Conservation (phyloP, 202 grass and related monocot species). For the Brachypodium distachyon region DNA sequence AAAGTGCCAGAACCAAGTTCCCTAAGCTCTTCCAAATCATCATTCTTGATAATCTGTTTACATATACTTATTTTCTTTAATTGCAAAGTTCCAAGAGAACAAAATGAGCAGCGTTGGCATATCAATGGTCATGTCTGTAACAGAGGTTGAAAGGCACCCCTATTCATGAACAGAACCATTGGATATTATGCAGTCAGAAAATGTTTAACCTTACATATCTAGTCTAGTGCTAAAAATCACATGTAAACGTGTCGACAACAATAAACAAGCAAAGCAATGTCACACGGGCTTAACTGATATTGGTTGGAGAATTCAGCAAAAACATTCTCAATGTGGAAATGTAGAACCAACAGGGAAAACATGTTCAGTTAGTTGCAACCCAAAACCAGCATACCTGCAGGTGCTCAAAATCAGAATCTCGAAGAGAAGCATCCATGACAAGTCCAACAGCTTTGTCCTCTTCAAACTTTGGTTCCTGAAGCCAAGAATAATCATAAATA, state of each 20-base stretch:
- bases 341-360: neutral
- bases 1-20: constrained; percentile 98
- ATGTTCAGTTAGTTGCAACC: neutral
- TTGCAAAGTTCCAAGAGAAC: constrained; percentile 1
- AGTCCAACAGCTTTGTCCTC: constrained; percentile 36
- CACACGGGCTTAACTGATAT: neutral
- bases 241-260: neutral
- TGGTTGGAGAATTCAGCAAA: neutral
- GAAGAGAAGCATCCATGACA: constrained; percentile 54
- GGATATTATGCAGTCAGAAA: neutral
- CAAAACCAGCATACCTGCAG: constrained; percentile 67
- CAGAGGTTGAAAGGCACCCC: neutral
- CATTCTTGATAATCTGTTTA: constrained; percentile 90
- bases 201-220: neutral
- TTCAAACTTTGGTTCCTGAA: constrained; percentile 67
- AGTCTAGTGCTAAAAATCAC: neutral
- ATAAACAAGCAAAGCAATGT: neutral
- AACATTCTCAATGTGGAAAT: neutral
- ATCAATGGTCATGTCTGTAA: neutral
- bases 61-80: neutral
- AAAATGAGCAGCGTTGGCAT: neutral
- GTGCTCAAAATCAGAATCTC: constrained; percentile 75
- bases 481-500: constrained; percentile 12
- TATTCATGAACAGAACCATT: neutral
- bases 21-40: constrained; percentile 91